Evolutionary conservation across 345 rosid genomes (phyloP).

Genomic region (Hibiscus syriacus): DNA sequence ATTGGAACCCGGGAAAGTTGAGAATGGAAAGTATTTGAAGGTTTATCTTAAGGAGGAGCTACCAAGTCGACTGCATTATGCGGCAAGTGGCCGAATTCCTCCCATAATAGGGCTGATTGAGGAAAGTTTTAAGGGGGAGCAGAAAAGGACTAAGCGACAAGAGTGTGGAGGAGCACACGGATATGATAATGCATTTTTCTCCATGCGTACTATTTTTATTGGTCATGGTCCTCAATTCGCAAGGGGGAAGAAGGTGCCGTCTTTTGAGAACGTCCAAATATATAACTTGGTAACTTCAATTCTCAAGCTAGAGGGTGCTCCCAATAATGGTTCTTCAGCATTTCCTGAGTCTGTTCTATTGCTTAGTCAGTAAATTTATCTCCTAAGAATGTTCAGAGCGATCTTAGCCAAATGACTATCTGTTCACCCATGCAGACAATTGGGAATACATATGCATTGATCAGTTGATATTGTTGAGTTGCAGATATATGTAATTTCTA

Average conservation of each 20-base stretch:
- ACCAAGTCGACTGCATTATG: conserved; percentile 74
- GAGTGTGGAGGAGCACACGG: conserved; percentile 96
- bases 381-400: background rate
- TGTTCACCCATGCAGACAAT: background rate
- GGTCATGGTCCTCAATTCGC: conserved; percentile 87
- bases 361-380: conserved; percentile 22
- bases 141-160: conserved; percentile 33
- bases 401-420: background rate
- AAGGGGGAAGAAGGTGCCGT: conserved; percentile 70
- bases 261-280: conserved; percentile 89
- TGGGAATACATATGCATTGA: background rate
- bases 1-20: conserved; percentile 58
- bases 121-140: conserved; percentile 76
- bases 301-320: conserved; percentile 62
- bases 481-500: background rate
- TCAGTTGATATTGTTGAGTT: background rate
- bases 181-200: conserved; percentile 80
- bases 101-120: conserved; percentile 72
- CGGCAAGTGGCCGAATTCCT: conserved; percentile 58
- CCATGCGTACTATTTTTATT: conserved; percentile 87
- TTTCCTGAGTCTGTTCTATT: conserved; percentile 45
- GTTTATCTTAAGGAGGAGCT: conserved; percentile 80
- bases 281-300: conserved; percentile 79
- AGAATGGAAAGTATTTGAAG: conserved; percentile 64
- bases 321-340: conserved; percentile 64